Percentiles rank a stretch among this genome's conserved stretches.
These are phyloP conservation scores for Quercus engelmannii DNA, from an alignment of 306 rosid genomes.

Conservation along the genomic window DNA sequence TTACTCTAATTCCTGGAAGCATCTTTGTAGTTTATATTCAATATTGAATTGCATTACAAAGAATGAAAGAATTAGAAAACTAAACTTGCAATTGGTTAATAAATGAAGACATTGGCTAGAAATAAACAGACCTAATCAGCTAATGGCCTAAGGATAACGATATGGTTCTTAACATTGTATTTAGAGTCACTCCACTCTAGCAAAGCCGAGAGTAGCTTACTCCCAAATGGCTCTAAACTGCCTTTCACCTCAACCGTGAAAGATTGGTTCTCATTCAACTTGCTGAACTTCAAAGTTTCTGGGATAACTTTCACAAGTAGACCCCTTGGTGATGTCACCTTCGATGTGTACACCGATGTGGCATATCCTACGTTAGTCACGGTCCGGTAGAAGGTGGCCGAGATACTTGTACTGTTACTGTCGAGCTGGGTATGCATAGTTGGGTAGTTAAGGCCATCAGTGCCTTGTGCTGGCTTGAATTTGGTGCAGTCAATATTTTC, in stretches of 20 bases:
- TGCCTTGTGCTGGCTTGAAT: constrained; percentile 33
- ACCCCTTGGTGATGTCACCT: constrained; percentile 43
- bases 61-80: neutral
- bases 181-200: constrained; percentile 64
- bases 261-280: constrained; percentile 29
- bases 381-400: constrained; percentile 53
- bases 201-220: constrained; percentile 18
- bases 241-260: constrained; percentile 62
- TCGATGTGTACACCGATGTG: constrained; percentile 54
- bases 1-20: neutral
- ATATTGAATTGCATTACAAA: neutral
- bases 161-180: constrained; percentile 58
- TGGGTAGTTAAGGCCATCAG: constrained; percentile 89
- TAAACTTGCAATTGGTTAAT: neutral
- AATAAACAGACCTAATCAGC: neutral
- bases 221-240: constrained; percentile 18
- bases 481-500: constrained; percentile 38
- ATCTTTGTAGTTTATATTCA: neutral
- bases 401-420: constrained; percentile 15
- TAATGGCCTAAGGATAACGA: constrained; percentile 33
- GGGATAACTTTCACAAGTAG: constrained; percentile 54
- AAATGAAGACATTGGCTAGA: neutral
- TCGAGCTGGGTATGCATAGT: constrained; percentile 43
- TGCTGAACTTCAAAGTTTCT: constrained; percentile 33
- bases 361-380: constrained; percentile 63